A percentile compares a stretch with the other conserved stretches of the same genome.
phyloP scores from a whole-genome alignment of 2,329 filamentous ascomycete species.

The Penicillium sclerotiorum region DNA sequence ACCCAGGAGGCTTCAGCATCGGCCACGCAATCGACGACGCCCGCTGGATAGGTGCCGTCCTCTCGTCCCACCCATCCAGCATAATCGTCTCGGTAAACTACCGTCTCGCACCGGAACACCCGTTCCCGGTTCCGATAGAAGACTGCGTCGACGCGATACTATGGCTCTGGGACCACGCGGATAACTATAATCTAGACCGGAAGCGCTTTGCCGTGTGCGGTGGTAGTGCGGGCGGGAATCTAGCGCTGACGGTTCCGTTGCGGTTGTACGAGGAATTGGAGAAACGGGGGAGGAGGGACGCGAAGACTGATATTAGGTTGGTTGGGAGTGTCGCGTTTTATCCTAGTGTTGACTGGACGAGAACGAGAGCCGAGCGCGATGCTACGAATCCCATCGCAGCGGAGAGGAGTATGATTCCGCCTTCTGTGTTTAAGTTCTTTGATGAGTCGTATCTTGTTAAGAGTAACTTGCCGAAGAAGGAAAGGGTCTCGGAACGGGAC shows the following conservation, averaged over 20 bases:
- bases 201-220: constrained; percentile 19
- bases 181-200: constrained; percentile 19
- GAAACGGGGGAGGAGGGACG: not conserved
- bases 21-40: constrained; percentile 21
- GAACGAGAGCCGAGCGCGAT: constrained; percentile 14
- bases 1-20: constrained; percentile 25
- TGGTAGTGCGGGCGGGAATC: constrained; percentile 22
- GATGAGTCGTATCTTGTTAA: constrained; percentile 19
- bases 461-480: constrained; percentile 10
- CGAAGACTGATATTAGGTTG: constrained; percentile 1
- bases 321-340: constrained; percentile 21
- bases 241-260: constrained; percentile 18
- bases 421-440: constrained; percentile 14
- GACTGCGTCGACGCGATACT: constrained; percentile 28
- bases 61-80: constrained; percentile 14
- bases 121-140: constrained; percentile 25
- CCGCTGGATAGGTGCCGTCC: constrained; percentile 17
- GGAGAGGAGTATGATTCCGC: constrained; percentile 15
- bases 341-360: constrained; percentile 20
- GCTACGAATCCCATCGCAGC: constrained; percentile 18
- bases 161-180: constrained; percentile 23
- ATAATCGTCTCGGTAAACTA: constrained; percentile 28
- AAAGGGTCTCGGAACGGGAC: not conserved
- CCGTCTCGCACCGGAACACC: constrained; percentile 27
- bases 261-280: constrained; percentile 14